These are phyloP conservation scores for Fragilaria crotonensis DNA, from an alignment of 108 stramenopile species.

Conservation along the genomic window DNA sequence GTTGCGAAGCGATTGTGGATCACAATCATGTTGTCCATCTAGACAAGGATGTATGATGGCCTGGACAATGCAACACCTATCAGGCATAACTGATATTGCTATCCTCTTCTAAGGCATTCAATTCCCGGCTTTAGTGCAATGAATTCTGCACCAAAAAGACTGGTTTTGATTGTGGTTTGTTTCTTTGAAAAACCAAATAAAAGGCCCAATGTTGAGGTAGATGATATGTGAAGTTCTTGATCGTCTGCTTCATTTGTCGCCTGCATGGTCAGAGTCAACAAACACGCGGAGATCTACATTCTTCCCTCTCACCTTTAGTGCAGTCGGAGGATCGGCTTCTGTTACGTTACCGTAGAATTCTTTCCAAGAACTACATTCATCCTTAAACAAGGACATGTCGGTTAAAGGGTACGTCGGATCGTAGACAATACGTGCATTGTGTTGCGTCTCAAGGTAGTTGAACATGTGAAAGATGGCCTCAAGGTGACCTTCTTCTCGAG, in stretches of 20 bases:
- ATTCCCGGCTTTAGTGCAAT: slow-evolving; percentile 29
- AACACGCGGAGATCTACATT: not conserved
- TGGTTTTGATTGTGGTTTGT: slow-evolving; percentile 20
- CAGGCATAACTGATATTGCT: slow-evolving; percentile 51
- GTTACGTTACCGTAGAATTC: not conserved
- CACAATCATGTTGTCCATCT: slow-evolving; percentile 40
- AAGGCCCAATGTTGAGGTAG: slow-evolving; percentile 19
- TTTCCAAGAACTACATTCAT: slow-evolving; percentile 6
- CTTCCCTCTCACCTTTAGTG: not conserved
- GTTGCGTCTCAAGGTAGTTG: too few relatives aligned
- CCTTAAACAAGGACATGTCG: not conserved
- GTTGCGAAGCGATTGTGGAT: slow-evolving; percentile 18
- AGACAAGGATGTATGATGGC: slow-evolving; percentile 16
- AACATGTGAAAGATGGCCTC: too few relatives aligned
- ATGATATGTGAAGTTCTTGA: slow-evolving; percentile 26
- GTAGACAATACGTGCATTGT: not conserved
- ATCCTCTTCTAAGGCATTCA: slow-evolving; percentile 27
- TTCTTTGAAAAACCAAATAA: slow-evolving; percentile 38
- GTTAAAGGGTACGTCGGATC: slow-evolving; percentile 18
- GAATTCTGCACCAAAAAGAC: slow-evolving; percentile 22
- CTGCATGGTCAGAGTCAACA: slow-evolving; percentile 38
- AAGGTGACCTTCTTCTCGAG: too few relatives aligned
- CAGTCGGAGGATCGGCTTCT: not conserved
- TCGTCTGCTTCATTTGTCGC: slow-evolving; percentile 13
- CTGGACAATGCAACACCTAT: slow-evolving; percentile 37